Base-by-base conservation (phyloP, 768 basidiomycete species). In the Lentinula sp. region DNA sequence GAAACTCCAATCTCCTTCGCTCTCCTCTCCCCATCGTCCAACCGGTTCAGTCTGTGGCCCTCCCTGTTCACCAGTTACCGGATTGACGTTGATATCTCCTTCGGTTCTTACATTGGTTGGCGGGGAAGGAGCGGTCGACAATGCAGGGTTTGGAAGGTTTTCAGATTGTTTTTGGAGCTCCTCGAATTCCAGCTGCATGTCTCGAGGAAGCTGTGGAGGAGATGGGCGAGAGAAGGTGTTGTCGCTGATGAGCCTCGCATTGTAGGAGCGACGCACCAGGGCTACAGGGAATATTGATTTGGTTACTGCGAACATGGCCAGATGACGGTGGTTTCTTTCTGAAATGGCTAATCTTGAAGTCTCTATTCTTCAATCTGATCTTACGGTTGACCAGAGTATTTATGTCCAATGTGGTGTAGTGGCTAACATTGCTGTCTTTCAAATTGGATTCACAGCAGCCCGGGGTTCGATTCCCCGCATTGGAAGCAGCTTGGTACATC, bases 21-120 rank as follows among this genome's bases (percentile, higher is more conserved):
- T 74, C 60, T 76, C 76, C 56, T 73, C 18, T 3, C 55, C 76
- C 84, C 85, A 87, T 55, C 75, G 80, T 39, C 74, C 70, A 9
- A 95, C 81, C 13, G 94, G 94, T 70, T 96, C 94, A 35, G 77
- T 80, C 77, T 95, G 95, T 20, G 94, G 94, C 0, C 94, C 94
- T 0, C 91, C 92, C 51, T 81, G 74, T 72, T 96, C 94, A 12
- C 94, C 94, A 2, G 94, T 96, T 2, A 65, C 65, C 0, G 93
- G 94, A 66, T 96, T 94, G 41, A 78, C 71, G 48, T 56, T 23
- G 6, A 39, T 18, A 42, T 93, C 86, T 18, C 93, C 94, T 61
- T 89, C 84, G 66, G 94, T 95, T 65, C 90, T 87, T 15, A 72
- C 70, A 23, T 80, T 84, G 0, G 88, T 83, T 68, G 94, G 90